Percentiles rank a stretch among this genome's conserved stretches.
Evolutionary conservation across 371 early-diverging fungal species (phyloP).

Genomic region (Mortierella sp.): DNA sequence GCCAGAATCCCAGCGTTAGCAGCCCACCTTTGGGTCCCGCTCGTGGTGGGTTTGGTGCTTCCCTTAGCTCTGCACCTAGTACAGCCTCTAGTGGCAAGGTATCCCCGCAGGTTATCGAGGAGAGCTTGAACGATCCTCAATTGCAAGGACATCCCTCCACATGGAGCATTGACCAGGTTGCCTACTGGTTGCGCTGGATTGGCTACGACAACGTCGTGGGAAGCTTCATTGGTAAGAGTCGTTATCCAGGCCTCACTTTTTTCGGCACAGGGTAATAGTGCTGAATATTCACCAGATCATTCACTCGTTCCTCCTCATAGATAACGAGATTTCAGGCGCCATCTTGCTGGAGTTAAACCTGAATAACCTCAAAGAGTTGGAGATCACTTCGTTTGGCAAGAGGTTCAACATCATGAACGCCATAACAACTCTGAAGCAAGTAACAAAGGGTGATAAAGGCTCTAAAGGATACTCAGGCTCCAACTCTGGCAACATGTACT

Average conservation of each 20-base stretch:
- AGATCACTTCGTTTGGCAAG: conserved; percentile 74
- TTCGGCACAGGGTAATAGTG: no score
- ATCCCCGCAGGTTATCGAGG: conserved; percentile 36
- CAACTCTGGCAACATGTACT: no score
- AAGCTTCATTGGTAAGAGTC: conserved; percentile 74
- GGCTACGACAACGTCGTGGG: conserved; percentile 63
- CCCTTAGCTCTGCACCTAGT: neutral
- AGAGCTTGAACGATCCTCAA: conserved; percentile 50
- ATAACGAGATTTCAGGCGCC: conserved; percentile 79
- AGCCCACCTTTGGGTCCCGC: conserved; percentile 24
- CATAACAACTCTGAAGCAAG: conserved; percentile 61
- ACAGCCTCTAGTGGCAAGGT: conserved; percentile 17
- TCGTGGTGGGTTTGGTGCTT: conserved; percentile 19
- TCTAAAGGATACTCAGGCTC: no score
- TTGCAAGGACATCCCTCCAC: conserved; percentile 51
- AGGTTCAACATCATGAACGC: conserved; percentile 74
- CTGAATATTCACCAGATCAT: neutral
- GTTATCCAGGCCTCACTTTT: no score
- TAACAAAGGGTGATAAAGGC: no score
- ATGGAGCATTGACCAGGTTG: conserved; percentile 72
- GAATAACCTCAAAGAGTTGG: conserved; percentile 73
- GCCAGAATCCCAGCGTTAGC: conserved; percentile 34
- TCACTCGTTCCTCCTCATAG: conserved; percentile 41
- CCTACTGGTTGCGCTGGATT: conserved; percentile 65
- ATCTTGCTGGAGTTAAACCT: conserved; percentile 69